Evolutionary conservation across 108 stramenopile genomes (phyloP).

Genomic region (Nitzschia palea): DNA sequence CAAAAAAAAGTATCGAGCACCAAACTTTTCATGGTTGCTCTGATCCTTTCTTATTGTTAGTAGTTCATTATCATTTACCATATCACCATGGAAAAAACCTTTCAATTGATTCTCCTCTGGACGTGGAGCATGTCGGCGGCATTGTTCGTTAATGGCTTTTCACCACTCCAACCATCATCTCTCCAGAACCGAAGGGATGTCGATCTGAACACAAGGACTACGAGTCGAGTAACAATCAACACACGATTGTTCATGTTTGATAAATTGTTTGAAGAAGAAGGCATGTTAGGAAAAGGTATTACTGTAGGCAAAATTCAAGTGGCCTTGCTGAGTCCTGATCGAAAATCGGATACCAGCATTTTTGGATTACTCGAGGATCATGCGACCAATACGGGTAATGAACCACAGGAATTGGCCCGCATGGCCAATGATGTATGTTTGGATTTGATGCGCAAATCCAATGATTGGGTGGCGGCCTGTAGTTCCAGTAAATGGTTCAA

Average conservation of each 20-base stretch:
- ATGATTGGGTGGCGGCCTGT: slow-evolving; percentile 72
- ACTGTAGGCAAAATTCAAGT: slow-evolving; percentile 83
- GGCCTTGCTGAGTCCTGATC: slow-evolving; percentile 49
- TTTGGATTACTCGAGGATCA: slow-evolving; percentile 57
- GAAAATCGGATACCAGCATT: slow-evolving; percentile 42
- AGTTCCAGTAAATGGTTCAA: slow-evolving; percentile 68
- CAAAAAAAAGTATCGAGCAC: too few relatives aligned
- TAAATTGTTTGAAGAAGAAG: slow-evolving; percentile 80
- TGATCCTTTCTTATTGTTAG: too few relatives aligned
- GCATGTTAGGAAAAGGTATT: slow-evolving; percentile 80
- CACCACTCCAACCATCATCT: too few relatives aligned
- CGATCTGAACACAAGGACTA: neutral
- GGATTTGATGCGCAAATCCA: slow-evolving; percentile 58
- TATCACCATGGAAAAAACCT: too few relatives aligned
- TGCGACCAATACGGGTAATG: slow-evolving; percentile 36
- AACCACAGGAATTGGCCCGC: slow-evolving; percentile 47
- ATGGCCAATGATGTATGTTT: slow-evolving; percentile 71
- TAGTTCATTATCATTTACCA: too few relatives aligned
- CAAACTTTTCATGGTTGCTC: too few relatives aligned
- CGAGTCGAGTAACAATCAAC: neutral
- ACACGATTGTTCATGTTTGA: slow-evolving; percentile 49
- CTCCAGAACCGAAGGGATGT: too few relatives aligned
- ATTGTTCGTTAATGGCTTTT: too few relatives aligned
- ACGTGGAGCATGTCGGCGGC: too few relatives aligned
- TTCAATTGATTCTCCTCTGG: too few relatives aligned